Evolutionary conservation across 1,284 basidiomycete genomes (phyloP).

Genomic region (Stygiomarasmius scandens): DNA sequence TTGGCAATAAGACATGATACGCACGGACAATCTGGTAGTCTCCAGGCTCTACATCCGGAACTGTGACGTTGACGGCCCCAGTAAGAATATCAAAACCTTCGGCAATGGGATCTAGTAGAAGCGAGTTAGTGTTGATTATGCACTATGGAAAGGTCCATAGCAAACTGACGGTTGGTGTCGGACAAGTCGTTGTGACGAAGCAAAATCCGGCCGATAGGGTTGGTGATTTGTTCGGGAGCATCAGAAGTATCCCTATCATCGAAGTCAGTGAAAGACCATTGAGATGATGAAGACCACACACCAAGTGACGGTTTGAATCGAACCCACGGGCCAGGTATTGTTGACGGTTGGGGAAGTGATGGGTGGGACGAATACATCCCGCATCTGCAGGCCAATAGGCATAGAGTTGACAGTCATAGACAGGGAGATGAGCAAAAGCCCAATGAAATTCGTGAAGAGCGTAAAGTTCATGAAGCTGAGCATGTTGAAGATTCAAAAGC

Average conservation of each 20-base stretch:
- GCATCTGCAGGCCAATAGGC: slow-evolving; percentile 18
- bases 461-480: slow-evolving; percentile 11
- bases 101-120: slow-evolving; percentile 29
- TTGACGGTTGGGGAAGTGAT: slow-evolving; percentile 31
- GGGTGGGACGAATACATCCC: slow-evolving; percentile 41
- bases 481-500: background rate
- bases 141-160: background rate
- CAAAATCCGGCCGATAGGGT: slow-evolving; percentile 33
- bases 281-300: slow-evolving; percentile 19
- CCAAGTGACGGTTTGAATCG: slow-evolving; percentile 38
- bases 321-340: slow-evolving; percentile 36
- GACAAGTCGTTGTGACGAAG: slow-evolving; percentile 29
- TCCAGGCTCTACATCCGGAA: slow-evolving; percentile 34
- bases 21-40: slow-evolving; percentile 40
- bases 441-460: background rate
- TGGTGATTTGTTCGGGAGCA: slow-evolving; percentile 39
- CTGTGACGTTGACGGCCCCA: slow-evolving; percentile 32
- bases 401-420: slow-evolving; percentile 11
- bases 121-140: background rate
- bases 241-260: slow-evolving; percentile 34
- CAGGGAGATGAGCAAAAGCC: slow-evolving; percentile 16
- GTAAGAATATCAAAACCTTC: slow-evolving; percentile 33
- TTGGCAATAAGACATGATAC: slow-evolving; percentile 27
- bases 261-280: background rate
- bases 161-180: slow-evolving; percentile 36